Percentiles rank a stretch among this genome's conserved stretches.
These are phyloP conservation scores for Coemansia sp. DNA, from an alignment of 192 early-diverging fungal species.

Conservation along the genomic window DNA sequence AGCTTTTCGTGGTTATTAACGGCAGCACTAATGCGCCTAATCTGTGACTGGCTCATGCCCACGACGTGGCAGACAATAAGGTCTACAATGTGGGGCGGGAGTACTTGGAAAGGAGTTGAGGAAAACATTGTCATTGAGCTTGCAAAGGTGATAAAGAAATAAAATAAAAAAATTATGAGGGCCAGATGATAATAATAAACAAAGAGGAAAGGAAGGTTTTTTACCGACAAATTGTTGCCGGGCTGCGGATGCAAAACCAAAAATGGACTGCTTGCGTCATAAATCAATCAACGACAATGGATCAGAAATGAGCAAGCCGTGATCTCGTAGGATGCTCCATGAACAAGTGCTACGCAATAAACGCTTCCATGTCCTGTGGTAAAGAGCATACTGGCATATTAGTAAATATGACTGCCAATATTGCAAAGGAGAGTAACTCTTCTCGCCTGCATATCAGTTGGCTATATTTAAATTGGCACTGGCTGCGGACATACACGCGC, in stretches of 20 bases:
- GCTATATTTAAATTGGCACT: too few relatives aligned
- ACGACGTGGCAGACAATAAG: not conserved
- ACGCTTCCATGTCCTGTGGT: too few relatives aligned
- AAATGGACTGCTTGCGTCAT: not conserved
- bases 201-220: not conserved
- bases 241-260: not conserved
- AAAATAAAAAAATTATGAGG: not conserved
- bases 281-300: not conserved
- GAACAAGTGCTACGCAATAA: too few relatives aligned
- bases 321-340: too few relatives aligned
- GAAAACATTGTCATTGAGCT: not conserved
- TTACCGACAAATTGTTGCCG: not conserved
- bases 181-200: not conserved
- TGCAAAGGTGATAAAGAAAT: too few relatives aligned
- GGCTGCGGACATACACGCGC: too few relatives aligned
- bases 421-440: too few relatives aligned
- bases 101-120: not conserved
- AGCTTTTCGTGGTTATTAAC: not conserved
- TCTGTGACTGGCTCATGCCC: too few relatives aligned
- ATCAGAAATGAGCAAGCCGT: not conserved
- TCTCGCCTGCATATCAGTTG: too few relatives aligned
- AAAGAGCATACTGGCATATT: too few relatives aligned
- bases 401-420: too few relatives aligned
- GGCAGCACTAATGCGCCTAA: too few relatives aligned
- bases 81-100: not conserved